These are phyloP conservation scores for Saturnispora ahearnii DNA, from an alignment of 805 yeast species.

Conservation along the genomic window DNA sequence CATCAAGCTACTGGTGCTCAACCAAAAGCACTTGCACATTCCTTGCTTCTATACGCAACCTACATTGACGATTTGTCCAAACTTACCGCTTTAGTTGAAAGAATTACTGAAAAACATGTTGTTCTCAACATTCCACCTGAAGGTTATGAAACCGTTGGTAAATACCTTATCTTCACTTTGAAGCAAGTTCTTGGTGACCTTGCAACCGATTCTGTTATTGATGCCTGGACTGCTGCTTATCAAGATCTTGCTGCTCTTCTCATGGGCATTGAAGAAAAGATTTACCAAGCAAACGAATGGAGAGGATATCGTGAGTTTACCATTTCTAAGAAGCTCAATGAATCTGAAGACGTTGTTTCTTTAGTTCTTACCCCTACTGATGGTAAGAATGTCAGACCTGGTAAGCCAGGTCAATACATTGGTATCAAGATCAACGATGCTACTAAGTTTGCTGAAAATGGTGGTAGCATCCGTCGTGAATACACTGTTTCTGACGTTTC, in stretches of 20 bases:
- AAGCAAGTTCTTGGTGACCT: conserved; percentile 43
- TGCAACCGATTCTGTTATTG: conserved; percentile 51
- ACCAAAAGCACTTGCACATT: conserved; percentile 55
- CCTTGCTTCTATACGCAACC: conserved; percentile 53
- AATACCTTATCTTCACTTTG: conserved; percentile 45
- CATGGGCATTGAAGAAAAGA: conserved; percentile 43
- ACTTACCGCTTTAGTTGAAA: conserved; percentile 43
- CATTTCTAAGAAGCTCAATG: conserved; percentile 34
- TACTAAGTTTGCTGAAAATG: neutral
- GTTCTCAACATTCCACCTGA: conserved; percentile 55
- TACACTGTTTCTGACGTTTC: conserved; percentile 43
- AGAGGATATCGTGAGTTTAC: conserved; percentile 46
- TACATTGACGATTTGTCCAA: conserved; percentile 52
- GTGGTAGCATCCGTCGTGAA: conserved; percentile 33
- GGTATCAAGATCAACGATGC: neutral
- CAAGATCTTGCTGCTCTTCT: conserved; percentile 51
- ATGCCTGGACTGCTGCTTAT: conserved; percentile 62
- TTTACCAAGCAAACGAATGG: conserved; percentile 43
- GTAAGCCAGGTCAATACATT: conserved; percentile 10
- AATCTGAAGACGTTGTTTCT: conserved; percentile 40
- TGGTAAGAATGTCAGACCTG: conserved; percentile 18
- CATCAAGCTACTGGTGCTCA: conserved; percentile 49
- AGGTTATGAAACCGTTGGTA: conserved; percentile 60
- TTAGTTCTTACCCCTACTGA: conserved; percentile 42
- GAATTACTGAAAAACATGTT: conserved; percentile 57